Base-by-base conservation (phyloP, 1,284 basidiomycete genomes). In the Moesziomyces sp. region DNA sequence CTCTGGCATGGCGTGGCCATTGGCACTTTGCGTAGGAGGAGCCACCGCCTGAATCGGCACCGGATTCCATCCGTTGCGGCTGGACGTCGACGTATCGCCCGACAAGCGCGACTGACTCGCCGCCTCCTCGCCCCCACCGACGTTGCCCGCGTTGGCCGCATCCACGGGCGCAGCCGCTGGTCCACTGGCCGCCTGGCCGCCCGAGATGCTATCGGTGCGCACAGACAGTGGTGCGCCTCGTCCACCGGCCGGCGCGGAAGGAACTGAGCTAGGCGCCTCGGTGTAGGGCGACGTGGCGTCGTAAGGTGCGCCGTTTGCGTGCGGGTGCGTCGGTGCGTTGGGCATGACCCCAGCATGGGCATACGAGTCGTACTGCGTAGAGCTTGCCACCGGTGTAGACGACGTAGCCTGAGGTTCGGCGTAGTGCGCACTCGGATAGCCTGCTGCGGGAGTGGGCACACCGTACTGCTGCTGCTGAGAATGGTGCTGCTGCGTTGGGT, bases 11-110 rank as follows among this genome's bases (percentile, higher is more conserved):
- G 54, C 21, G 0, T 50, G 33, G 30, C n/a, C 26, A 6, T 33
- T 9, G 30, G 53, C 58, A 46, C 44, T 44, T 24, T 68, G 65
- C 42, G 55, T 35, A 6, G 50, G 51, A 4, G 59, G 58, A 24
- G 55, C 50, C n/a, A 71, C 49, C 8, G 58, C 58, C 35, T 55
- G 51, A 21, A 66, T 65, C 0, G 68, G 68, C 7, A 66, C 58
- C 3, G 23, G 19, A 7, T 44, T 65, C 68, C 68, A 71, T 35
- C 62, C 62, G 19, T 54, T 70, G 23, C 57, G 59, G 26, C 68
- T 61, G 5, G 68, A 71, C 9, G 38, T 24, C 19, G 62, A 65
- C 14, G 58, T 57, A 14, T 70, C 67, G 23, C 53, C 61, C n/a
- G 61, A 60, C 24, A 60, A 23, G 21, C 58, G 61, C 5, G 59